Evolutionary conservation across 345 rosid species (phyloP).

Genomic region (Brassica nigra): DNA sequence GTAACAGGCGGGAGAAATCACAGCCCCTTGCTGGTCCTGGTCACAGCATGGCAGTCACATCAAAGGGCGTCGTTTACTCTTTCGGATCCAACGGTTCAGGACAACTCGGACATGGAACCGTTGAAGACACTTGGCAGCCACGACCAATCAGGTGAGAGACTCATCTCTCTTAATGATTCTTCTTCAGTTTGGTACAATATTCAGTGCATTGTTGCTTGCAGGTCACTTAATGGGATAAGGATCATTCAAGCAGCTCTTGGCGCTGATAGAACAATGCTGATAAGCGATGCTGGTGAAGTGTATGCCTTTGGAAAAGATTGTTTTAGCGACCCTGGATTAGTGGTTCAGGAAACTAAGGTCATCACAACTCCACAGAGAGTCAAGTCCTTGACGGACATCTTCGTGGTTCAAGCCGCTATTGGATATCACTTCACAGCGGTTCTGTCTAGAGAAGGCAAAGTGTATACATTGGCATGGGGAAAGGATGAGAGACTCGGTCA

Average conservation of each 20-base stretch:
- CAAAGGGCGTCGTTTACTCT: conserved; percentile 70
- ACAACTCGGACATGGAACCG: conserved; percentile 89
- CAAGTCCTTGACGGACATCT: conserved; percentile 76
- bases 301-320: conserved; percentile 84
- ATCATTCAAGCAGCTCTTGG: conserved; percentile 92
- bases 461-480: conserved; percentile 95
- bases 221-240: conserved; percentile 89
- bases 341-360: conserved; percentile 58
- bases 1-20: conserved; percentile 89
- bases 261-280: conserved; percentile 89
- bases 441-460: conserved; percentile 89
- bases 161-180: conserved; percentile 8
- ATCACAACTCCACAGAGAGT: conserved; percentile 77
- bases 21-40: conserved; percentile 96
- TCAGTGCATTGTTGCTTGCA: conserved; percentile 49
- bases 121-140: conserved; percentile 86
- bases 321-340: conserved; percentile 45
- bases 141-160: conserved; percentile 64
- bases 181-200: background rate
- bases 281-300: conserved; percentile 87
- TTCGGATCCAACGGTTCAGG: conserved; percentile 87
- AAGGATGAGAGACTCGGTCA: conserved; percentile 78
- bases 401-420: conserved; percentile 88
- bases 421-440: conserved; percentile 93
- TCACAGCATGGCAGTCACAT: conserved; percentile 86